phyloP scores from a whole-genome alignment of 768 basidiomycete species.

The Daedalea quercina region DNA sequence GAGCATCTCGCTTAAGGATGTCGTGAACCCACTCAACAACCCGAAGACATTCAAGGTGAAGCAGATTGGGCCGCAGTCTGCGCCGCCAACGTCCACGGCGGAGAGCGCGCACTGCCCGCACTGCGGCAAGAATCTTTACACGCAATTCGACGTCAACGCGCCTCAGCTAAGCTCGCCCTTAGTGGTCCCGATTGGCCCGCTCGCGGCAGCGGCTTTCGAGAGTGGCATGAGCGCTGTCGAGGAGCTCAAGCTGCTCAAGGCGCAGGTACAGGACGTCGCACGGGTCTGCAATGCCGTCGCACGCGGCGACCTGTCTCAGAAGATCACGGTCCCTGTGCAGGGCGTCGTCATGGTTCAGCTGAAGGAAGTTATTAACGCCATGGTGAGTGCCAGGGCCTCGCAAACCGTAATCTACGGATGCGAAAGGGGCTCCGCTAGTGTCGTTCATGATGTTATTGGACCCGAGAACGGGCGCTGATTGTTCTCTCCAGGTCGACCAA shows the following conservation, averaged over 20 bases:
- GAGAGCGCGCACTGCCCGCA: slow-evolving; percentile 44
- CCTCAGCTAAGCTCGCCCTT: slow-evolving; percentile 25
- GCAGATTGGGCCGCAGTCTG: slow-evolving; percentile 30
- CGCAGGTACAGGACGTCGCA: slow-evolving; percentile 60
- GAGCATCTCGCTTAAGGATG: slow-evolving; percentile 47
- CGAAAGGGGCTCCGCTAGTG: no score
- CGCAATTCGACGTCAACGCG: slow-evolving; percentile 11
- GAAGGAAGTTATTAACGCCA: slow-evolving; percentile 28
- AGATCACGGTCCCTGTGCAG: slow-evolving; percentile 48
- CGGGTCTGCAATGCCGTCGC: slow-evolving; percentile 37
- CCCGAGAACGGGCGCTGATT: slow-evolving; percentile 2
- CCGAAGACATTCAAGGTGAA: slow-evolving; percentile 24
- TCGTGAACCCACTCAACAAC: slow-evolving; percentile 24
- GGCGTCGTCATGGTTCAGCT: slow-evolving; percentile 33
- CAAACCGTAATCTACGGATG: slow-evolving; percentile 11
- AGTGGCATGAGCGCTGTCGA: slow-evolving; percentile 65
- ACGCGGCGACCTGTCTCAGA: slow-evolving; percentile 43
- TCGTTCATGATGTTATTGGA: background rate
- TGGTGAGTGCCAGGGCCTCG: slow-evolving; percentile 21
- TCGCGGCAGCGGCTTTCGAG: slow-evolving; percentile 49
- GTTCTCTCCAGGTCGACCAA: slow-evolving; percentile 42
- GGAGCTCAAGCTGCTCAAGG: slow-evolving; percentile 73
- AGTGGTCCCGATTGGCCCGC: slow-evolving; percentile 49
- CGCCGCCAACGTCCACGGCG: slow-evolving; percentile 35
- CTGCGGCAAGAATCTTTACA: slow-evolving; percentile 41